Conservation (phyloP, 305 asterid species). For the Solanum hybrid region DNA sequence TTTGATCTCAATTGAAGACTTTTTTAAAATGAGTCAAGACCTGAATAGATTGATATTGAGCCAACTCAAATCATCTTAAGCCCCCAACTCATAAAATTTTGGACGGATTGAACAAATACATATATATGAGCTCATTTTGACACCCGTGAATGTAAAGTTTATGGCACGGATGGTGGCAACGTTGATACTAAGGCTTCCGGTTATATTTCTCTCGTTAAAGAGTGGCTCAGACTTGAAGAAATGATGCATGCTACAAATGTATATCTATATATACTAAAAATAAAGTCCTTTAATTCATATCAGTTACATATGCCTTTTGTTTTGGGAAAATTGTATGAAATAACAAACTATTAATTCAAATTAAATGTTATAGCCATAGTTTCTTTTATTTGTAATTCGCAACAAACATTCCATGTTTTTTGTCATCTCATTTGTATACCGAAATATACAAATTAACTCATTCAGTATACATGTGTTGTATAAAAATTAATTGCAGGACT, state of each 20-base stretch:
- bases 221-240: background rate
- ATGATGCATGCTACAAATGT: background rate
- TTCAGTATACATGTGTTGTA: too few relatives aligned
- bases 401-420: too few relatives aligned
- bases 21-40: background rate
- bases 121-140: background rate
- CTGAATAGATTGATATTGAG: background rate
- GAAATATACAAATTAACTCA: too few relatives aligned
- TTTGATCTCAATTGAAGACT: background rate
- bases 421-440: too few relatives aligned
- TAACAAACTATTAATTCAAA: background rate
- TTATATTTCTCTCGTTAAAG: background rate
- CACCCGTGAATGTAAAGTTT: background rate
- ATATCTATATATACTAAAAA: too few relatives aligned
- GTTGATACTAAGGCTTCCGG: background rate
- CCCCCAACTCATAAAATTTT: background rate
- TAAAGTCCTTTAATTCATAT: background rate
- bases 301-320: background rate
- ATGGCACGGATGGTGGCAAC: background rate
- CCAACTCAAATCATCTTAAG: background rate
- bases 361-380: background rate
- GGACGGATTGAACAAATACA: background rate
- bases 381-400: too few relatives aligned
- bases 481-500: too few relatives aligned
- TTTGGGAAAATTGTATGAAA: background rate